Evolutionary conservation across 2,329 filamentous ascomycete genomes (phyloP).

Genomic region (Aspergillus candidus): DNA sequence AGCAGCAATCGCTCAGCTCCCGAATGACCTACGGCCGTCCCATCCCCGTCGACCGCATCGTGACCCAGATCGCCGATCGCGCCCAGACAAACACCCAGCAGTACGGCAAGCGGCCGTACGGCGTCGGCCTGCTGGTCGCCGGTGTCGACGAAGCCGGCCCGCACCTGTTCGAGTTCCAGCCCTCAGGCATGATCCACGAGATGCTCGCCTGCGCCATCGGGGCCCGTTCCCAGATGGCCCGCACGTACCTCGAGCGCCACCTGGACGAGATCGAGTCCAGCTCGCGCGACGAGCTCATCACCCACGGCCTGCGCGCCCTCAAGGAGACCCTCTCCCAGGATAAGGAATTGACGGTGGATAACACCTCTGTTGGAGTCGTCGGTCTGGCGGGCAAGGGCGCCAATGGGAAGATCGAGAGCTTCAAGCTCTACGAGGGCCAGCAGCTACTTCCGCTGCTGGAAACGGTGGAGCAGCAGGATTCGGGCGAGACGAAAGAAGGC

Average conservation of each 20-base stretch:
- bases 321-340: slow-evolving; percentile 96
- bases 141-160: slow-evolving; percentile 91
- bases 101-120: slow-evolving; percentile 93
- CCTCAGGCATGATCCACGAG: slow-evolving; percentile 91
- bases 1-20: slow-evolving; percentile 93
- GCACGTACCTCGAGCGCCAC: slow-evolving; percentile 93
- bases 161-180: slow-evolving; percentile 98
- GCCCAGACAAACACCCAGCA: slow-evolving; percentile 97
- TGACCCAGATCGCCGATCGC: slow-evolving; percentile 88
- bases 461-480: slow-evolving; percentile 48
- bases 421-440: slow-evolving; percentile 85
- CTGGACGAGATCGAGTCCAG: slow-evolving; percentile 73
- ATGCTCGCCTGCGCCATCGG: slow-evolving; percentile 96
- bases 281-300: slow-evolving; percentile 77
- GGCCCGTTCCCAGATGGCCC: slow-evolving; percentile 91
- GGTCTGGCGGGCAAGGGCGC: slow-evolving; percentile 53
- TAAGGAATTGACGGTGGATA: slow-evolving; percentile 94
- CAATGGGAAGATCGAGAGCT: slow-evolving; percentile 62
- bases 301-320: slow-evolving; percentile 81
- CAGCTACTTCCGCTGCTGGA: slow-evolving; percentile 84
- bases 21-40: slow-evolving; percentile 93
- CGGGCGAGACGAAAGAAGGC: slow-evolving; percentile 34
- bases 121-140: slow-evolving; percentile 84
- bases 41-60: slow-evolving; percentile 83
- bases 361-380: slow-evolving; percentile 85